These are phyloP conservation scores for Dactylorhiza incarnata DNA, from an alignment of 106 monocot genomes.

Conservation along the genomic window DNA sequence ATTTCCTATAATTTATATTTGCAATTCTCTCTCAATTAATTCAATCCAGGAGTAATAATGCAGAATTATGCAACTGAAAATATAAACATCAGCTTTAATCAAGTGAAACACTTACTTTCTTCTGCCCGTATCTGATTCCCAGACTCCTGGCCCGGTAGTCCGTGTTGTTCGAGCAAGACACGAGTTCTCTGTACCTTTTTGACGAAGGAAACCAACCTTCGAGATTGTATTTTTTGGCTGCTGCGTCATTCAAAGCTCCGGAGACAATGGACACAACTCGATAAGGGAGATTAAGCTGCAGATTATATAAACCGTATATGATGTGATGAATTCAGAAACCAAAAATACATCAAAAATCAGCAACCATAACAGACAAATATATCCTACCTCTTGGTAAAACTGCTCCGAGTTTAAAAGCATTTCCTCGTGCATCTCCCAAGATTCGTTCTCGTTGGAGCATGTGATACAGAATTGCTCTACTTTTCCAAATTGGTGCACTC, in stretches of 20 bases:
- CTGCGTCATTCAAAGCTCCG: conserved; percentile 97
- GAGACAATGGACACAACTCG: conserved; percentile 88
- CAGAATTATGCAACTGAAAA: neutral
- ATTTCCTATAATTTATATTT: neutral
- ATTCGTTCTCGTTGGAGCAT: conserved; percentile 8
- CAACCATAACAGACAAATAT: conserved; percentile 17
- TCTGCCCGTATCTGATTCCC: conserved; percentile 85
- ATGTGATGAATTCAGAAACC: too few species aligned
- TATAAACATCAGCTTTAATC: neutral
- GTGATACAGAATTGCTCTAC: conserved; percentile 91
- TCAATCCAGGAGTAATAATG: neutral
- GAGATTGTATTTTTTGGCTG: conserved; percentile 90
- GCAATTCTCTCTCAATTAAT: neutral
- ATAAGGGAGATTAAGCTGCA: conserved; percentile 77
- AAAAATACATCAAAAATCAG: too few species aligned
- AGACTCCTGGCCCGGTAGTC: conserved; percentile 78
- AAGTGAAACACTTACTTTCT: conserved; percentile 47
- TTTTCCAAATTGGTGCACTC: conserved; percentile 95
- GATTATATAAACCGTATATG: neutral
- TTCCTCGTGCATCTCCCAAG: too few species aligned
- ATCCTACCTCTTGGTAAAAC: conserved; percentile 31
- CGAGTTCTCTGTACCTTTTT: conserved; percentile 80
- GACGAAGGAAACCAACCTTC: conserved; percentile 98
- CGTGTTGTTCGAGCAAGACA: conserved; percentile 94
- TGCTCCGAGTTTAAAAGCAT: too few species aligned